Evolutionary conservation across 169 alveolate species (phyloP), one percentile per base, ranked within the genome.

Genomic region (Eimeria acervulina): DNA sequence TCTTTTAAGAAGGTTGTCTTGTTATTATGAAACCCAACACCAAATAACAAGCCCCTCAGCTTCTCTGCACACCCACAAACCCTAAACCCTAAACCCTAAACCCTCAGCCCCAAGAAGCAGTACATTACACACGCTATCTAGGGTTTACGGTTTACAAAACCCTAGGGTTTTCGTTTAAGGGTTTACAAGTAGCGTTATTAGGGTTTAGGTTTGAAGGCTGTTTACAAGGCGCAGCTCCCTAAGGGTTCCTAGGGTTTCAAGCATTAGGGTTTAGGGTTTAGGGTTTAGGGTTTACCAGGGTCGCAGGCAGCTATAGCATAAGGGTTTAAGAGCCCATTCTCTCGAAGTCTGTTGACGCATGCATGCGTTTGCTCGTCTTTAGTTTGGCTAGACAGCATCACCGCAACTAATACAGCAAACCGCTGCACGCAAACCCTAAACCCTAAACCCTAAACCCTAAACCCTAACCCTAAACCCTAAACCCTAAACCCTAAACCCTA

Each of bases 11-110:
- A 98, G 85, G 97, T 98, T 7, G 99, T 99, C 95, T 99, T 99
- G 74, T 98, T 98, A 38, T 98, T 98, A 95, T 99, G 99, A 95
- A 99, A 99, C 21, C 99, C 99, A 28, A 99, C 99, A 47, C 99
- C 98, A 78, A 97, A 96, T 2, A 99, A 97, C 19, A 98, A 95
- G 84, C 98, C 97, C 94, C 96, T 96, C 74, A 99, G 96, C 88
- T 98, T 97, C 47, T 97, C 98, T 92, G 96, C 98, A 80, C 44
- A 23, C 40, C 7, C 2, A 10, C 59, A 51, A 51, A 51, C 59
- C 59, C 59, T 51, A 51, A 51, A 51, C 68, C 36, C 78, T 44
- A n/a, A 93, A 42, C 59, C 59, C 59, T 51, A 51, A 51, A 51
- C 59, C 59, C 59, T 51, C 55, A 47, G 2, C 7, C 59, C 7